These are phyloP conservation scores for Hortiboletus campestris DNA, from an alignment of 768 basidiomycete genomes.

Conservation along the genomic window DNA sequence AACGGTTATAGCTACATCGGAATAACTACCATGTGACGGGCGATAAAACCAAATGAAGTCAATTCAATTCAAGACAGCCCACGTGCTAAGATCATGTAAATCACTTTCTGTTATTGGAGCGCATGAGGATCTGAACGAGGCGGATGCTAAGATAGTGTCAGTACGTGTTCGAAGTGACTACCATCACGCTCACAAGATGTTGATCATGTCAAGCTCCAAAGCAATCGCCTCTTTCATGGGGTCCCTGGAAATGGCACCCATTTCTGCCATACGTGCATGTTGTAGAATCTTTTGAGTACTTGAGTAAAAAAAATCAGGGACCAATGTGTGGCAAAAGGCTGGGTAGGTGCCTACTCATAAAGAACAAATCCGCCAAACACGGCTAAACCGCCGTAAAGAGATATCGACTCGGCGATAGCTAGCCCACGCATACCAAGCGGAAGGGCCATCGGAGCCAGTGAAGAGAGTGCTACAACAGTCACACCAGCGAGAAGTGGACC, in stretches of 20 bases:
- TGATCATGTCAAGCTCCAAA: constrained; percentile 84
- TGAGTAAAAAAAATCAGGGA: neutral
- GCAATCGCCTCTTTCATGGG: constrained; percentile 76
- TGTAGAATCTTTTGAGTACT: constrained; percentile 82
- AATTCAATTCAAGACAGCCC: neutral
- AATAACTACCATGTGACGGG: constrained; percentile 15
- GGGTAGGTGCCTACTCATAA: constrained; percentile 61
- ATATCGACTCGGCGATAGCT: constrained; percentile 72
- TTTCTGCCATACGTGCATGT: constrained; percentile 72
- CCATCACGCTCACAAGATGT: constrained; percentile 68
- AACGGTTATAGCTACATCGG: neutral
- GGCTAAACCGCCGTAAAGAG: constrained; percentile 84
- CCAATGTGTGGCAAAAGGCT: neutral
- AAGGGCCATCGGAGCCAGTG: constrained; percentile 87
- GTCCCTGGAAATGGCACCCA: constrained; percentile 64
- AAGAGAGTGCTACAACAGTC: constrained; percentile 81
- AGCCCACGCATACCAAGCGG: constrained; percentile 78
- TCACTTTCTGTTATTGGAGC: constrained; percentile 53
- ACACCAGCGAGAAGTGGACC: constrained; percentile 88
- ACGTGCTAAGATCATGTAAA: constrained; percentile 7
- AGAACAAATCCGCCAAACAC: constrained; percentile 86
- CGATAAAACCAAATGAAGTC: neutral
- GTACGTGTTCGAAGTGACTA: neutral
- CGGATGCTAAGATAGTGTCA: constrained; percentile 54
- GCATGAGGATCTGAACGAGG: constrained; percentile 76